Evolutionary conservation across 106 monocot species (phyloP).

Genomic region (Dioscorea alata): DNA sequence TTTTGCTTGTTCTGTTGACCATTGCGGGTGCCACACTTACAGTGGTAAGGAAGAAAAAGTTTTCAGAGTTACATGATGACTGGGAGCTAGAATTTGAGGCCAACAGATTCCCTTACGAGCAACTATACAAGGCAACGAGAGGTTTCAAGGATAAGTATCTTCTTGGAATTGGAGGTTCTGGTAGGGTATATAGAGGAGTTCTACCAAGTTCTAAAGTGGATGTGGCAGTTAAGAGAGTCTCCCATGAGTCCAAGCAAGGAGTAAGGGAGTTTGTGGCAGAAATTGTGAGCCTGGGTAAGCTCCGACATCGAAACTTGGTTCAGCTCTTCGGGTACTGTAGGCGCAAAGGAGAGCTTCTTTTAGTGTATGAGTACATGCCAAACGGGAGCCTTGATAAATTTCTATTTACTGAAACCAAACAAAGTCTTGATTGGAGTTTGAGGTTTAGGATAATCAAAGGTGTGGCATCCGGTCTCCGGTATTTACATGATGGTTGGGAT

Average conservation of each 20-base stretch:
- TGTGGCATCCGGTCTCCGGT: slow-evolving; percentile 6
- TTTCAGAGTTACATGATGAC: slow-evolving; percentile 4
- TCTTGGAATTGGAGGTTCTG: not conserved
- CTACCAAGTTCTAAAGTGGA: not conserved
- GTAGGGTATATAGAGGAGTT: no score
- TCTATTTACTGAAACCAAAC: not conserved
- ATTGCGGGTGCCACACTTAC: not conserved
- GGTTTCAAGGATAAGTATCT: slow-evolving; percentile 4
- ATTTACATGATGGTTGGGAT: slow-evolving; percentile 10
- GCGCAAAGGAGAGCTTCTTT: slow-evolving; percentile 7
- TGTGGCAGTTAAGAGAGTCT: slow-evolving; percentile 4
- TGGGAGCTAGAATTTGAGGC: not conserved
- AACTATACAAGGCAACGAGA: not conserved
- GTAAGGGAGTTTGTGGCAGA: slow-evolving; percentile 5
- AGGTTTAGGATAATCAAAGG: slow-evolving; percentile 6
- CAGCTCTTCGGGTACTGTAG: slow-evolving; percentile 11
- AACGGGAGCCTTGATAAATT: slow-evolving; percentile 12
- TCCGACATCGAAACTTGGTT: slow-evolving; percentile 6
- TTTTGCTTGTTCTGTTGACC: not conserved
- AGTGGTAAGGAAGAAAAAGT: not conserved
- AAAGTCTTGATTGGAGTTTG: not conserved
- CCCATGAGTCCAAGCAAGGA: not conserved
- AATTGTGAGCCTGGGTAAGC: not conserved
- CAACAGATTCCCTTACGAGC: not conserved
- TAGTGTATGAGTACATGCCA: slow-evolving; percentile 9